These are phyloP conservation scores for Ophiostoma australiae DNA, from an alignment of 2,329 filamentous ascomycete species.

Conservation along the genomic window DNA sequence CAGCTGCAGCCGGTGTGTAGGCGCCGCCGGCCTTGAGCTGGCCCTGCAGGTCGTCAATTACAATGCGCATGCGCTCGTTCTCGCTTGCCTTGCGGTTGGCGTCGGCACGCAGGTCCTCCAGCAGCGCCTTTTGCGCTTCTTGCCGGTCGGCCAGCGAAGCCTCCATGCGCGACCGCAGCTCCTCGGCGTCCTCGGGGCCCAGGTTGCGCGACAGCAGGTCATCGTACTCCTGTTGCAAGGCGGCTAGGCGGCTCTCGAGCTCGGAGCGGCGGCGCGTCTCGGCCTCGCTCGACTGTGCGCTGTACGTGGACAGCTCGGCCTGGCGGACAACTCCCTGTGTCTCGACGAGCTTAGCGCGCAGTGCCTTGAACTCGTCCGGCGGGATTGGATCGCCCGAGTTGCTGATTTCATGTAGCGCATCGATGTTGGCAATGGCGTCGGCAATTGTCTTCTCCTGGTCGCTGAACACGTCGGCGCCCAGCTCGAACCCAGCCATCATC, in stretches of 20 bases:
- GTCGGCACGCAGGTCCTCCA: constrained; percentile 72
- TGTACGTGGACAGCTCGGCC: constrained; percentile 79
- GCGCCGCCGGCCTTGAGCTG: constrained; percentile 59
- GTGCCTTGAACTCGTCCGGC: constrained; percentile 71
- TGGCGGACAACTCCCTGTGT: constrained; percentile 90
- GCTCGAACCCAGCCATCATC: constrained; percentile 99
- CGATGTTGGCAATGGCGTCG: constrained; percentile 76
- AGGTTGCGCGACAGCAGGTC: constrained; percentile 75
- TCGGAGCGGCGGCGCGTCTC: constrained; percentile 66
- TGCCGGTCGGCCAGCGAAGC: constrained; percentile 72
- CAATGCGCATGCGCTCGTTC: constrained; percentile 71
- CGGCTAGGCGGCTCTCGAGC: constrained; percentile 68
- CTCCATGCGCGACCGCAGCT: constrained; percentile 74
- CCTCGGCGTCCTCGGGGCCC: constrained; percentile 70
- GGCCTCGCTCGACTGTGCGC: constrained; percentile 58
- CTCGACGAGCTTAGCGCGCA: constrained; percentile 76
- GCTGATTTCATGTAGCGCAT: constrained; percentile 71
- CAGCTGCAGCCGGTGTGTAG: constrained; percentile 36
- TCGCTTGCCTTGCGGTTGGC: constrained; percentile 74
- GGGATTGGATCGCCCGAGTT: constrained; percentile 72
- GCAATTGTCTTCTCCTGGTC: constrained; percentile 84
- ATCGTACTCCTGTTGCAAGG: constrained; percentile 78
- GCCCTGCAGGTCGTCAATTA: constrained; percentile 74
- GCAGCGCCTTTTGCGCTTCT: constrained; percentile 65
- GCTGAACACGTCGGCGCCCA: constrained; percentile 87